phyloP scores from a whole-genome alignment of 2,329 filamentous ascomycete species.

The Cercospora sojina region DNA sequence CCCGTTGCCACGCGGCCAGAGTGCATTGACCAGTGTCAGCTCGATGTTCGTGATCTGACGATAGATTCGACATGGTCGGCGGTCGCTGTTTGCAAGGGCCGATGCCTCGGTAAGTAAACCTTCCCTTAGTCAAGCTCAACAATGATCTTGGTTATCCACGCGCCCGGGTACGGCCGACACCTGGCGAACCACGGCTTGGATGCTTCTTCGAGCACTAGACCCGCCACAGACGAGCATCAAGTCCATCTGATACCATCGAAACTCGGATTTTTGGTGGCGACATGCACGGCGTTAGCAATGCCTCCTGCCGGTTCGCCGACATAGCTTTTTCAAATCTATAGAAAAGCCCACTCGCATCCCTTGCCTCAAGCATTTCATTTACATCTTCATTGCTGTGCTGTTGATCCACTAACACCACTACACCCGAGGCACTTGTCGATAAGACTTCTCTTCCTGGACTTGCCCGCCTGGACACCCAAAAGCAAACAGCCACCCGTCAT shows the following conservation, averaged over 20 bases:
- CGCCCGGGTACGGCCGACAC: neutral
- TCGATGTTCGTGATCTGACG: neutral
- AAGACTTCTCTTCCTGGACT: neutral
- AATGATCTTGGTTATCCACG: neutral
- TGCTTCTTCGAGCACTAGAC: constrained; percentile 4
- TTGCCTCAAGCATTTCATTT: neutral
- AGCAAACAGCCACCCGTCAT: neutral
- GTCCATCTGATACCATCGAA: neutral
- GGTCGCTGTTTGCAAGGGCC: neutral
- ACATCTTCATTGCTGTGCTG: neutral
- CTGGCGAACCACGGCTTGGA: neutral
- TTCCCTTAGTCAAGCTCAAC: neutral
- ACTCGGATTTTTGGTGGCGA: neutral
- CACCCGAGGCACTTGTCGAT: neutral
- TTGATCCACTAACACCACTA: neutral
- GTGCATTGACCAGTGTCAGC: neutral
- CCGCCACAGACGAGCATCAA: neutral
- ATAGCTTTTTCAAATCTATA: neutral
- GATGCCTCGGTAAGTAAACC: neutral
- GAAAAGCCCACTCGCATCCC: neutral
- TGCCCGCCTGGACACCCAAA: neutral
- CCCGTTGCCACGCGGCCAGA: neutral
- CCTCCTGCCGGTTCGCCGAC: neutral
- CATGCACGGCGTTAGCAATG: neutral
- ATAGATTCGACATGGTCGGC: neutral